Evolutionary conservation across 495 filamentous ascomycete species (phyloP), one percentile per base, ranked within the genome.

Genomic region (Neurospora sp.): DNA sequence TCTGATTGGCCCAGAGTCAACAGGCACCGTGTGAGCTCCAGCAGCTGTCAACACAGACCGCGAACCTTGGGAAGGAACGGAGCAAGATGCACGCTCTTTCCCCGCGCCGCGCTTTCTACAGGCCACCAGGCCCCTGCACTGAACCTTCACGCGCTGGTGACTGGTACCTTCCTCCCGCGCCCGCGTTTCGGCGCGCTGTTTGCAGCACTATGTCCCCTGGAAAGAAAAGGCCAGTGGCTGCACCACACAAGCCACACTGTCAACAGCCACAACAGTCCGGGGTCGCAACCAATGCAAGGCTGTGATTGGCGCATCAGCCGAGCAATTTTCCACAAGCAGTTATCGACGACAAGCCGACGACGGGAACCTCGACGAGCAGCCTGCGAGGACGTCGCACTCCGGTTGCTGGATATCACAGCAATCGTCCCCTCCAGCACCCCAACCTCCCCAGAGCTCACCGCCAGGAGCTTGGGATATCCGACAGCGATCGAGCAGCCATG

Each of bases 1-100:
- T 71, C 72, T 79, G 71, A 85, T 86, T 86, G 85, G 84, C 45
- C 59, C 40, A 70, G 27, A 38, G 35, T 41, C 31, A 31, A 31
- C 18, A 59, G 5, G 53, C 22, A 31, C 22, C 22, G 53, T 31
- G 12, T 31, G 9, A 14, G 22, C 22, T 59, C 22, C 22, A 22
- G 20, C 53, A 31, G 2, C 27, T 61, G 14, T 53, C 12, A 65
- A 31, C 53, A 61, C 4, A 37, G 22, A 65, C 20, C 53, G 53
- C 53, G 22, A 65, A 18, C 20, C 45, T 53, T 18, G 12, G 53
- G 27, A 65, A 18, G 6, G 53, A 65, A 65, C 27, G 53, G 53
- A 65, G 53, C 53, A 65, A 6, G 14, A 65, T 65, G 53, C 53
- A 65, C 53, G 53, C 27, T 65, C 53, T 65, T 61, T 65, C 53